A percentile compares a stretch with the other conserved stretches of the same genome.
Evolutionary conservation across 495 filamentous ascomycete genomes (phyloP).

Genomic region (Neurospora hispaniola): DNA sequence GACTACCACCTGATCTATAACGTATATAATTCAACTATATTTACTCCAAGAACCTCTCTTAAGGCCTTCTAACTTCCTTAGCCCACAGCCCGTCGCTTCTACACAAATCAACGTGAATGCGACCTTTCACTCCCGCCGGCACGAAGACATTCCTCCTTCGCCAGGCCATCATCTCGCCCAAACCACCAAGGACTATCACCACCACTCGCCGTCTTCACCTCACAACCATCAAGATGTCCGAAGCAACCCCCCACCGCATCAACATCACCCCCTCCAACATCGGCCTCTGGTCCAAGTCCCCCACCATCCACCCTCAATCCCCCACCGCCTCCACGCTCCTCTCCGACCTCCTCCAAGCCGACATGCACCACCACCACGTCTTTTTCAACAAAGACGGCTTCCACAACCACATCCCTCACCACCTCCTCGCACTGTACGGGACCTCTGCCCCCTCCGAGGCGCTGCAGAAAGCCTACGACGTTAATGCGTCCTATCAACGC

Average conservation of each 20-base stretch:
- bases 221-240: not conserved
- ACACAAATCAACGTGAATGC: not conserved
- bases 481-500: slow-evolving; percentile 54
- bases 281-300: slow-evolving; percentile 37
- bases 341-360: not conserved
- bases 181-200: not conserved
- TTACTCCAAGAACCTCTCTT: not conserved
- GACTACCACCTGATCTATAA: not conserved
- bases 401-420: slow-evolving; percentile 64
- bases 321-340: slow-evolving; percentile 27
- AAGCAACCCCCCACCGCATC: slow-evolving; percentile 44
- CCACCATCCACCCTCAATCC: slow-evolving; percentile 32
- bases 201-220: not conserved
- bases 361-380: slow-evolving; percentile 51
- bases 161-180: not conserved
- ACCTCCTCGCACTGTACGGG: slow-evolving; percentile 63
- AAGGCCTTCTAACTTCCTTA: not conserved
- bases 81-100: not conserved
- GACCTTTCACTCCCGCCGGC: not conserved
- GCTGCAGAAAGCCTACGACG: slow-evolving; percentile 48
- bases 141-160: not conserved
- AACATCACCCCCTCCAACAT: slow-evolving; percentile 44
- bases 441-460: slow-evolving; percentile 51
- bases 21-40: not conserved
- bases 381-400: slow-evolving; percentile 64